These are phyloP conservation scores for Globisporangium solare DNA, from an alignment of 352 stramenopile genomes.

Conservation along the genomic window DNA sequence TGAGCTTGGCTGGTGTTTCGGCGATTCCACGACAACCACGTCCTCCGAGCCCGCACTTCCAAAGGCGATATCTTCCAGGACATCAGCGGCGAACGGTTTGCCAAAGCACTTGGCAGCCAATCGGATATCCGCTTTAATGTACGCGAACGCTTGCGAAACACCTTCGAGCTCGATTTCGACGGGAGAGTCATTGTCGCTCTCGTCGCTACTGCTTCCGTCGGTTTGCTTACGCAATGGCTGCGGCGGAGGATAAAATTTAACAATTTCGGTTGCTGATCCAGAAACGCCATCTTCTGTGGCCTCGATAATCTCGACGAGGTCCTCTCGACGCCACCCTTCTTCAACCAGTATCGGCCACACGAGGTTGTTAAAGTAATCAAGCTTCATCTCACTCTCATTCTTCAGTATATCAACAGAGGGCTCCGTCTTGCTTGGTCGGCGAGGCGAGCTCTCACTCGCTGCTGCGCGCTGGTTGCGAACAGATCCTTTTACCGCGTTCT, in stretches of 20 bases:
- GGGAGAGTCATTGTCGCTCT: constrained; percentile 10
- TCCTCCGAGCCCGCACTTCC: constrained; percentile 20
- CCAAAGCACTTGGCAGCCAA: constrained; percentile 71
- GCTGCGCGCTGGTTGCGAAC: constrained; percentile 48
- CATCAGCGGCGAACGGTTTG: constrained; percentile 43
- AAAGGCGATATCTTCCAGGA: constrained; percentile 34
- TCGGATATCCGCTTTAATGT: constrained; percentile 42
- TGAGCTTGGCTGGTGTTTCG: background rate
- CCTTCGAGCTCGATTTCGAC: constrained; percentile 30
- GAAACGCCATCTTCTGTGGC: constrained; percentile 27
- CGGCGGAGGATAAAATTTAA: constrained; percentile 31
- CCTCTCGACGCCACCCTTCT: constrained; percentile 60
- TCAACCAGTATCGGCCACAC: constrained; percentile 76
- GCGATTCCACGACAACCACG: constrained; percentile 13
- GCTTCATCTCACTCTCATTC: constrained; percentile 26
- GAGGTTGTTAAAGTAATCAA: constrained; percentile 76
- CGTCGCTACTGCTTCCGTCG: constrained; percentile 1
- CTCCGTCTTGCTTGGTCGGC: background rate
- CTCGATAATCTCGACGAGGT: constrained; percentile 50
- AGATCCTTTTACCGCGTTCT: constrained; percentile 69
- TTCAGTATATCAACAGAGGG: constrained; percentile 1
- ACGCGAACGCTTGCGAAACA: constrained; percentile 49
- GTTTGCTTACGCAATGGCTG: background rate
- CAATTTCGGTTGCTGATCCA: constrained; percentile 31
- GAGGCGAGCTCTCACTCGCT: constrained; percentile 6